These are phyloP conservation scores for Pseudocercospora musae DNA, from an alignment of 2,329 filamentous ascomycete genomes.

Conservation along the genomic window DNA sequence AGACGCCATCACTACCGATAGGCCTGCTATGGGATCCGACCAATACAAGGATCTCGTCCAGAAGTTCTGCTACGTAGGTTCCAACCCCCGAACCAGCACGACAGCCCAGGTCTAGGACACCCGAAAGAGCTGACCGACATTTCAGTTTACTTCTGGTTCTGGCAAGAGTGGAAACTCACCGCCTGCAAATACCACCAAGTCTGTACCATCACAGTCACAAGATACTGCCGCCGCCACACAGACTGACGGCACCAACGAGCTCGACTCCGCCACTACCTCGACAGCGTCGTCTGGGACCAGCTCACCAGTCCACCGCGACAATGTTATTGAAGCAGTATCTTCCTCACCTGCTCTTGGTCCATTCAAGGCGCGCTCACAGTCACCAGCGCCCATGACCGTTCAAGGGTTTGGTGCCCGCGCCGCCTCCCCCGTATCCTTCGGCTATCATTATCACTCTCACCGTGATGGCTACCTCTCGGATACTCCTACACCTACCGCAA, in stretches of 20 bases:
- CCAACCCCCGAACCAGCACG: constrained; percentile 31
- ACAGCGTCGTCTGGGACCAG: constrained; percentile 25
- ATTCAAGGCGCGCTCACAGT: constrained; percentile 33
- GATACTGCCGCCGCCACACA: constrained; percentile 6
- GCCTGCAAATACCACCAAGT: constrained; percentile 8
- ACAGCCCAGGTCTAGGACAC: constrained; percentile 28
- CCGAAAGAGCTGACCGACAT: constrained; percentile 31
- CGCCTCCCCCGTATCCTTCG: constrained; percentile 35
- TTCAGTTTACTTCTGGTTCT: constrained; percentile 36
- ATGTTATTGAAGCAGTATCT: constrained; percentile 24
- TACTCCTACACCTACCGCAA: constrained; percentile 35
- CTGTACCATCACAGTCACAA: constrained; percentile 5
- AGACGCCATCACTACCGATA: constrained; percentile 57
- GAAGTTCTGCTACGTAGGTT: constrained; percentile 99
- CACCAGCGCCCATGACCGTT: constrained; percentile 31
- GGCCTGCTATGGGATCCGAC: constrained; percentile 73
- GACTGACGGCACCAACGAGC: constrained; percentile 13
- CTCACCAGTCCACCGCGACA: constrained; percentile 31
- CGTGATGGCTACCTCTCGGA: constrained; percentile 37
- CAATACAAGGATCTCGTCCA: constrained; percentile 96
- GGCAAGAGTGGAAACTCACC: constrained; percentile 27
- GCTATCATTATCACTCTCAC: constrained; percentile 36
- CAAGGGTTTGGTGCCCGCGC: constrained; percentile 27
- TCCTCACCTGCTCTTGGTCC: constrained; percentile 23
- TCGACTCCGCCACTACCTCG: constrained; percentile 18